Conservation (phyloP, 805 yeast genomes). For the Saccharomycopsis javanensis region DNA sequence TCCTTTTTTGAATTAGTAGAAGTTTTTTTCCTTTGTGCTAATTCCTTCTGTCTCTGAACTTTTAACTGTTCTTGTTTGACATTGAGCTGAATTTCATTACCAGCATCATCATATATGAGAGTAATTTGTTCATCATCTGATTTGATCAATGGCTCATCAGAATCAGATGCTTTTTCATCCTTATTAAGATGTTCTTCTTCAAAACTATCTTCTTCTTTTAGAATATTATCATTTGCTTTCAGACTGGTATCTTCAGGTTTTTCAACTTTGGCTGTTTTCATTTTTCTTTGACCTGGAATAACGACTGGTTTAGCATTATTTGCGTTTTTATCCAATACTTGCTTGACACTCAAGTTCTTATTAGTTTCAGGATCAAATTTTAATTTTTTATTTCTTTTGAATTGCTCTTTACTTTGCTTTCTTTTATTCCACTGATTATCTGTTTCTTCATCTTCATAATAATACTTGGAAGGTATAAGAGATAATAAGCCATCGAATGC, state of each 20-base stretch:
- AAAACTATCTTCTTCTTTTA: conserved; percentile 22
- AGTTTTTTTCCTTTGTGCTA: conserved; percentile 35
- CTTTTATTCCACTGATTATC: conserved; percentile 85
- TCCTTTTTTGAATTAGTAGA: conserved; percentile 24
- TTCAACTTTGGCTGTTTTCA: too few relatives aligned
- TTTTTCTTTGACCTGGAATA: conserved; percentile 28
- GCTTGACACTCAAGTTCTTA: conserved; percentile 38
- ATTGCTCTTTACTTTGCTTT: conserved; percentile 61
- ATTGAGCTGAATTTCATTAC: conserved; percentile 35
- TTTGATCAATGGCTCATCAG: conserved; percentile 23
- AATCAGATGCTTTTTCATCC: conserved; percentile 22
- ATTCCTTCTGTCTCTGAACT: conserved; percentile 20
- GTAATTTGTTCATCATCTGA: conserved; percentile 25
- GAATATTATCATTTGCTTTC: conserved; percentile 20
- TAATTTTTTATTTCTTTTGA: conserved; percentile 48
- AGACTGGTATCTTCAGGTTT: too few relatives aligned
- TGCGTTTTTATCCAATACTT: conserved; percentile 47
- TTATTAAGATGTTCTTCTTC: conserved; percentile 17
- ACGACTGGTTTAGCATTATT: conserved; percentile 39
- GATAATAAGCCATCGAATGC: conserved; percentile 87
- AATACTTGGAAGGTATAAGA: conserved; percentile 87
- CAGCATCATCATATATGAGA: conserved; percentile 64
- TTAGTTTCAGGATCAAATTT: conserved; percentile 66
- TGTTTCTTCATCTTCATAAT: conserved; percentile 75
- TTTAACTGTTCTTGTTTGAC: conserved; percentile 14